These are phyloP conservation scores for Russula earlei DNA, from an alignment of 768 basidiomycete species.

Conservation along the genomic window DNA sequence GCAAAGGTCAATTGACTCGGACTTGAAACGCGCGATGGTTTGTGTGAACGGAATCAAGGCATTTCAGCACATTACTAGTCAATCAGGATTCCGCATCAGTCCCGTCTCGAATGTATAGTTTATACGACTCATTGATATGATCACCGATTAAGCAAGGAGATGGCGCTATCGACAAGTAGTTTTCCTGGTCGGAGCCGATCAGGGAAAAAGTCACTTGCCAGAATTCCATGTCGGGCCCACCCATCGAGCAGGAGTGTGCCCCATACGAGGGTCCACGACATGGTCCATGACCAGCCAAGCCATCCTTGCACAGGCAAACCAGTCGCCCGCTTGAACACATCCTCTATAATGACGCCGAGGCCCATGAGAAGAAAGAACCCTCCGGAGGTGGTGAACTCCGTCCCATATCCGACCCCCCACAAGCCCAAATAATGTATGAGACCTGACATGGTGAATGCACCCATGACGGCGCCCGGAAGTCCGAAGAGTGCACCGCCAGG, in stretches of 20 bases:
- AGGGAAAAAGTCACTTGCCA: background rate
- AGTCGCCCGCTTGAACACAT: conserved; percentile 34
- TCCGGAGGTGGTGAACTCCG: conserved; percentile 33
- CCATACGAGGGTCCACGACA: conserved; percentile 38
- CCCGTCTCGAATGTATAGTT: too few species aligned
- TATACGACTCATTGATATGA: background rate
- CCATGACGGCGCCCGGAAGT: conserved; percentile 40
- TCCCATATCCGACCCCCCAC: conserved; percentile 49
- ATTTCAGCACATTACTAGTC: too few species aligned
- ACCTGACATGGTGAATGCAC: conserved; percentile 51
- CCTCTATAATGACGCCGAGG: conserved; percentile 42
- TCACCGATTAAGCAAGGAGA: background rate
- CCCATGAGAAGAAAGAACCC: conserved; percentile 54
- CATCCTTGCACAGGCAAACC: conserved; percentile 41
- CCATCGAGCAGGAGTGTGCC: conserved; percentile 19
- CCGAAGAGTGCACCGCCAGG: conserved; percentile 36
- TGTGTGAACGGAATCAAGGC: background rate
- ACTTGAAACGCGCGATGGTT: background rate
- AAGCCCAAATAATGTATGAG: conserved; percentile 49
- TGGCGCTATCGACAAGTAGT: background rate
- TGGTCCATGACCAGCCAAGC: conserved; percentile 44
- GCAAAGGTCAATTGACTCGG: background rate
- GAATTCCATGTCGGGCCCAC: conserved; percentile 7
- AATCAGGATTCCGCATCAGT: too few species aligned
- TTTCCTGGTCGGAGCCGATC: background rate